phyloP scores from a whole-genome alignment of 1,284 basidiomycete species.

The Rhizoctonia solani region DNA sequence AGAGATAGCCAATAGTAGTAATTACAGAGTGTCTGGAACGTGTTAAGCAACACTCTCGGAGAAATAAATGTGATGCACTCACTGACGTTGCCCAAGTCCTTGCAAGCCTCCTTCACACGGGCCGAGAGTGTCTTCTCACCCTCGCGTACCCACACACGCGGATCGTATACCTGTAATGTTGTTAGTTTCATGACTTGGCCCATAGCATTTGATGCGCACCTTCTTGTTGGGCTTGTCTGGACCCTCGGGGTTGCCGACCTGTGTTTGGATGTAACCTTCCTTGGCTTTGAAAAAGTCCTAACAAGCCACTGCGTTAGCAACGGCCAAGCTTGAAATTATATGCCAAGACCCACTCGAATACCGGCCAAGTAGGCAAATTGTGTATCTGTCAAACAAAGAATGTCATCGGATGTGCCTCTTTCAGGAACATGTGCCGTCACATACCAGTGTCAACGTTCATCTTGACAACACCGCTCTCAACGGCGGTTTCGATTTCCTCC shows the following conservation, averaged over 20 bases:
- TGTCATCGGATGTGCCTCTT: not conserved
- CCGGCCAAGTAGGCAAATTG: constrained; percentile 92
- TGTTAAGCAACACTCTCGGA: not conserved
- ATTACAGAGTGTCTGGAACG: constrained; percentile 20
- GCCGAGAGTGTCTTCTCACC: constrained; percentile 91
- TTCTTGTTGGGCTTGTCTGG: constrained; percentile 98
- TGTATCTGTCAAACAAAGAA: constrained; percentile 59
- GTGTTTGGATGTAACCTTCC: constrained; percentile 81
- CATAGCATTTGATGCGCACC: constrained; percentile 49
- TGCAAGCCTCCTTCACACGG: constrained; percentile 91
- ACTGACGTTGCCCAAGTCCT: constrained; percentile 82
- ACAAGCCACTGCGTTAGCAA: not conserved
- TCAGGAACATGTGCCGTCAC: constrained; percentile 30
- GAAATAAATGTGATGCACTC: constrained; percentile 38
- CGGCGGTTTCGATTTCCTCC: constrained; percentile 94
- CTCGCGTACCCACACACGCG: constrained; percentile 97
- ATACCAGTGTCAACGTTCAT: constrained; percentile 92
- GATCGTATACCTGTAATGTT: constrained; percentile 73
- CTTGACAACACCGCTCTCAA: constrained; percentile 92
- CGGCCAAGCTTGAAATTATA: not conserved
- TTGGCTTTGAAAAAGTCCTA: constrained; percentile 84
- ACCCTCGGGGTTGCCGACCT: constrained; percentile 94
- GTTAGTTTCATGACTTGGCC: constrained; percentile 23
- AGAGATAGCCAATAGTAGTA: no score
- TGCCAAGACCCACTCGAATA: constrained; percentile 64